A percentile compares a stretch with the other conserved stretches of the same genome.
phyloP scores from a whole-genome alignment of 495 filamentous ascomycete species.

The Podospora pseudoanserina region DNA sequence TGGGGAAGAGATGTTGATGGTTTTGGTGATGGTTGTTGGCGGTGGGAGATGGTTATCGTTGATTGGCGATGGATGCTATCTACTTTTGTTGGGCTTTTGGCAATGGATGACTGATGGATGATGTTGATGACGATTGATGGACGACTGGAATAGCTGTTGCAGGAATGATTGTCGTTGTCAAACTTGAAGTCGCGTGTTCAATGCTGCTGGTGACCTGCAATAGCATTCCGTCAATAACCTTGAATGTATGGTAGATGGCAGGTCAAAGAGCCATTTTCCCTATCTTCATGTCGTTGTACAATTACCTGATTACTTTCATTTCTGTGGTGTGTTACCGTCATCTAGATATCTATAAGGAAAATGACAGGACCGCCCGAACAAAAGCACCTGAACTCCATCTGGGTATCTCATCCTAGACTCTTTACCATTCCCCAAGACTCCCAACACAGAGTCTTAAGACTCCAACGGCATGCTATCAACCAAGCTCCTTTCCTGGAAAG shows the following conservation, averaged over 20 bases:
- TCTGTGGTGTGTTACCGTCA: background rate
- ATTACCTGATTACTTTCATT: background rate
- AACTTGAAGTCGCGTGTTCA: too few species aligned
- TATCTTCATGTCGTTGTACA: background rate
- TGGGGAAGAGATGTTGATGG: conserved; percentile 26
- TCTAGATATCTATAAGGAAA: background rate
- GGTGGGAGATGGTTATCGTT: background rate
- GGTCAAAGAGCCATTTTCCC: background rate
- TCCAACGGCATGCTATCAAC: background rate
- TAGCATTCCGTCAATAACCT: too few species aligned
- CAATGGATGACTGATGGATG: too few species aligned
- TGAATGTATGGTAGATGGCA: too few species aligned
- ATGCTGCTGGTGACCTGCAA: too few species aligned
- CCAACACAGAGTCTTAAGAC: background rate
- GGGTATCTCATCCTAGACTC: background rate
- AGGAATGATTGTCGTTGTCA: too few species aligned
- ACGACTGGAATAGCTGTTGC: too few species aligned
- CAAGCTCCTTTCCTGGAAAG: background rate
- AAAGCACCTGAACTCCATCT: background rate
- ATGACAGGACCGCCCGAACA: background rate
- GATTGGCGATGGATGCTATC: background rate
- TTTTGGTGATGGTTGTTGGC: background rate
- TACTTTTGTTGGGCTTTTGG: too few species aligned
- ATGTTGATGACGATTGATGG: too few species aligned
- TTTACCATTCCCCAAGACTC: background rate